Percentiles rank a stretch among this genome's conserved stretches.
Conservation (phyloP, 2,329 filamentous ascomycete species). For the Fusarium siculi region DNA sequence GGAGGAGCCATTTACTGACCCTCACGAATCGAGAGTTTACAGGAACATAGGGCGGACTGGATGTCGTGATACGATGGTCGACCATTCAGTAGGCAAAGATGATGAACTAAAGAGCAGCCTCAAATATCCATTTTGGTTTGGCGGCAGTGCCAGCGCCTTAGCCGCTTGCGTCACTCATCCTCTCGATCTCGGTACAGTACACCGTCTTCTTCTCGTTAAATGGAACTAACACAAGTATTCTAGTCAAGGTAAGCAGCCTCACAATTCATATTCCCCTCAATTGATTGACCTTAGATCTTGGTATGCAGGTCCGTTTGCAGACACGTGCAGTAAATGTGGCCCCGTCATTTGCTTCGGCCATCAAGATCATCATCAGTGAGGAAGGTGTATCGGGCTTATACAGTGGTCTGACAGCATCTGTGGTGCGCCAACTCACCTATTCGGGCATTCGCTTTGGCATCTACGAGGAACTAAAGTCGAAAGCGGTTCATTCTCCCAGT, state of each 20-base stretch:
- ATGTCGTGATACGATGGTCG: fast-evolving
- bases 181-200: slow-evolving; percentile 80
- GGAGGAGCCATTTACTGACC: fast-evolving
- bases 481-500: neutral
- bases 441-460: neutral
- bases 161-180: slow-evolving; percentile 93
- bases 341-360: neutral
- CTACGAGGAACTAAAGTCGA: neutral
- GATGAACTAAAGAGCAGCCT: fast-evolving
- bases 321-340: neutral
- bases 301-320: neutral
- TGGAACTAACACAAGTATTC: neutral
- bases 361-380: neutral
- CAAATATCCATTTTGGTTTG: slow-evolving; percentile 90
- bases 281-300: neutral
- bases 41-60: neutral
- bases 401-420: neutral
- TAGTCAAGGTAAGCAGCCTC: neutral
- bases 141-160: slow-evolving; percentile 90
- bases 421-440: neutral
- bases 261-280: fast-evolving
- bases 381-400: neutral
- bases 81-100: fast-evolving
- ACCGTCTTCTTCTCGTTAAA: fast-evolving
- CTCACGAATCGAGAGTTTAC: neutral